Evolutionary conservation across 1,284 basidiomycete genomes (phyloP).

Genomic region (Caloboletus inedulis): DNA sequence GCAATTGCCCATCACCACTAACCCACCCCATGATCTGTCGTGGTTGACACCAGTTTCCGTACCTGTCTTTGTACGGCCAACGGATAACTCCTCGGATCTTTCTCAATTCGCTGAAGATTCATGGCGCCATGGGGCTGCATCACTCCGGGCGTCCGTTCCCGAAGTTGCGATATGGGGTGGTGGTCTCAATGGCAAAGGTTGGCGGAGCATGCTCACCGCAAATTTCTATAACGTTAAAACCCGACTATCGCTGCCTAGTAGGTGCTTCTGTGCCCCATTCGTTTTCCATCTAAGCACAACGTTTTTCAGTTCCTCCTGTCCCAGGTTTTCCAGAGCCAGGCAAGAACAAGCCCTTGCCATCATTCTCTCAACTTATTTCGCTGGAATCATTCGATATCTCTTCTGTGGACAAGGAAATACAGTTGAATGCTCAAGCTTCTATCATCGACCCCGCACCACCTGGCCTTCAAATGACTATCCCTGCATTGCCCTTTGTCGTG

Average conservation of each 20-base stretch:
- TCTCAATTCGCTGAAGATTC: conserved; percentile 52
- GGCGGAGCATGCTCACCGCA: conserved; percentile 48
- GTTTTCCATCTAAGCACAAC: conserved; percentile 6
- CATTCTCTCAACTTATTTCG: conserved; percentile 55
- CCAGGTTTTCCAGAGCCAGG: conserved; percentile 67
- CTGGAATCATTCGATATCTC: conserved; percentile 55
- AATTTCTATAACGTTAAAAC: conserved; percentile 45
- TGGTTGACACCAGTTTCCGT: conserved; percentile 60
- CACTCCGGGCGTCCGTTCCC: conserved; percentile 42
- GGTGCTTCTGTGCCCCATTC: conserved; percentile 28
- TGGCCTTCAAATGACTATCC: conserved; percentile 46
- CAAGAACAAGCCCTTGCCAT: conserved; percentile 47
- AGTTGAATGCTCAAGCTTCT: conserved; percentile 53
- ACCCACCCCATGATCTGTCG: conserved; percentile 50
- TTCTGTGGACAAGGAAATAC: conserved; percentile 44
- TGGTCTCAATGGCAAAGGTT: conserved; percentile 38
- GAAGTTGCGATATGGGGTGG: conserved; percentile 54
- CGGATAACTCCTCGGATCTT: conserved; percentile 48
- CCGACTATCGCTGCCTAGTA: conserved; percentile 50
- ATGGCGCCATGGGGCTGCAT: conserved; percentile 54
- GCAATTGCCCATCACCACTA: conserved; percentile 53
- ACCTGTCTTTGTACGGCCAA: conserved; percentile 52
- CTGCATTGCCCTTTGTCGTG: conserved; percentile 58
- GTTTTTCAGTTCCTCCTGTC: conserved; percentile 52
- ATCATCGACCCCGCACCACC: conserved; percentile 54